Percentiles rank a stretch among this genome's conserved stretches.
phyloP scores from a whole-genome alignment of 805 yeast genomes.

The Myxozyma vanderwaltii region DNA sequence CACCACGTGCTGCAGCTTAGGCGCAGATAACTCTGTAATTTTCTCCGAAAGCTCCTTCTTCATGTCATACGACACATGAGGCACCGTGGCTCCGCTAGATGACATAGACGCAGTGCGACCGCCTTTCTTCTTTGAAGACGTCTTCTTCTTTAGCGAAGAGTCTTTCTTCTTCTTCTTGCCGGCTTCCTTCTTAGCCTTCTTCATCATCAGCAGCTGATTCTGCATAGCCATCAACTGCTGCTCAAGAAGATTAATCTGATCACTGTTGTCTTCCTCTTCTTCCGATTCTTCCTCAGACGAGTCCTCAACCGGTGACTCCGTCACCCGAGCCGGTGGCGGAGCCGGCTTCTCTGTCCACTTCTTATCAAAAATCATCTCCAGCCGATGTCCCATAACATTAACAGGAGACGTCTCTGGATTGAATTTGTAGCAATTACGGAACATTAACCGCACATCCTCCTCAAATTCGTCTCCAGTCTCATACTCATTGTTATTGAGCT shows the following conservation, averaged over 20 bases:
- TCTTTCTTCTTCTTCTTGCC: slow-evolving; percentile 53
- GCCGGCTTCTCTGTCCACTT: slow-evolving; percentile 83
- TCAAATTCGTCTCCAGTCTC: slow-evolving; percentile 88
- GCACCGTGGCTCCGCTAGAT: slow-evolving; percentile 42
- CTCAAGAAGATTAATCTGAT: slow-evolving; percentile 86
- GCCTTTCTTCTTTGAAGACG: slow-evolving; percentile 19
- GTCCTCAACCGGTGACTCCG: slow-evolving; percentile 43
- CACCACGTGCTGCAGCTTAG: slow-evolving; percentile 79
- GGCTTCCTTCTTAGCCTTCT: slow-evolving; percentile 71
- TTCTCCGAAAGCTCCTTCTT: slow-evolving; percentile 89
- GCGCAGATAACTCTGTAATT: slow-evolving; percentile 74
- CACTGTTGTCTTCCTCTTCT: slow-evolving; percentile 65
- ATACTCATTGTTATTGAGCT: slow-evolving; percentile 82
- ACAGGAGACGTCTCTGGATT: slow-evolving; percentile 98
- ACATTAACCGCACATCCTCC: slow-evolving; percentile 76
- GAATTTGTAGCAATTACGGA: slow-evolving; percentile 84
- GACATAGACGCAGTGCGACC: slow-evolving; percentile 14
- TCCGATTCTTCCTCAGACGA: slow-evolving; percentile 55
- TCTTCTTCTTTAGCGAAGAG: slow-evolving; percentile 44
- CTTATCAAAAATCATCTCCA: slow-evolving; percentile 82
- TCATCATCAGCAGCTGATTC: slow-evolving; percentile 77
- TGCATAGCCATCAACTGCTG: slow-evolving; percentile 85
- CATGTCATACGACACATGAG: slow-evolving; percentile 88
- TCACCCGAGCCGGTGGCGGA: slow-evolving; percentile 53
- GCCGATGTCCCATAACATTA: slow-evolving; percentile 88